phyloP scores from a whole-genome alignment of 306 rosid genomes.

The Oxytropis ochrocephala region DNA sequence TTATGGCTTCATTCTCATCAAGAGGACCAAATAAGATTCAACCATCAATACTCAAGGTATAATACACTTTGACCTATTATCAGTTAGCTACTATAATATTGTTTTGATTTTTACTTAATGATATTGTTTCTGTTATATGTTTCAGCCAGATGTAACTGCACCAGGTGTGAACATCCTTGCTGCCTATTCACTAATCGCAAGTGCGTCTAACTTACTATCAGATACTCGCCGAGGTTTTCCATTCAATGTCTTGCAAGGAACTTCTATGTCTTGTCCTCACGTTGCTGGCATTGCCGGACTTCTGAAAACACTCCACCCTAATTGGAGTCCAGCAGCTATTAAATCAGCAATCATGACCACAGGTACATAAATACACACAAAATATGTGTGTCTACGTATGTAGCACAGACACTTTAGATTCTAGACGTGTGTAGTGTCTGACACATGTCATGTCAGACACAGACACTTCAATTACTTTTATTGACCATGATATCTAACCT shows the following conservation, averaged over 20 bases:
- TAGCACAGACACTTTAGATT: too few species aligned
- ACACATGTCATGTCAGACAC: too few species aligned
- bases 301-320: conserved; percentile 25
- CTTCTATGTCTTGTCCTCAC: conserved; percentile 44
- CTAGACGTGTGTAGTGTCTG: too few species aligned
- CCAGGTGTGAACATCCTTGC: conserved; percentile 40
- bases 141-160: conserved; percentile 38
- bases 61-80: neutral
- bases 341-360: conserved; percentile 56
- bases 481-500: neutral
- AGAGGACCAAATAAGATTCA: conserved; percentile 28
- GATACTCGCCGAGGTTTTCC: conserved; percentile 33
- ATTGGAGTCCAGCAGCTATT: conserved; percentile 29
- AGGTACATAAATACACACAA: conserved; percentile 20
- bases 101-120: neutral
- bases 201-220: conserved; percentile 6
- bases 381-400: neutral
- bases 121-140: neutral
- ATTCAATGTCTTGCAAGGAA: conserved; percentile 35
- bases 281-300: conserved; percentile 25
- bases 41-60: conserved; percentile 29
- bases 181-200: conserved; percentile 26
- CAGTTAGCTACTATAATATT: neutral
- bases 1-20: conserved; percentile 29
- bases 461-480: too few species aligned